These are phyloP conservation scores for Blastobotrys illinoisensis DNA, from an alignment of 1,139 yeast genomes.

Conservation along the genomic window DNA sequence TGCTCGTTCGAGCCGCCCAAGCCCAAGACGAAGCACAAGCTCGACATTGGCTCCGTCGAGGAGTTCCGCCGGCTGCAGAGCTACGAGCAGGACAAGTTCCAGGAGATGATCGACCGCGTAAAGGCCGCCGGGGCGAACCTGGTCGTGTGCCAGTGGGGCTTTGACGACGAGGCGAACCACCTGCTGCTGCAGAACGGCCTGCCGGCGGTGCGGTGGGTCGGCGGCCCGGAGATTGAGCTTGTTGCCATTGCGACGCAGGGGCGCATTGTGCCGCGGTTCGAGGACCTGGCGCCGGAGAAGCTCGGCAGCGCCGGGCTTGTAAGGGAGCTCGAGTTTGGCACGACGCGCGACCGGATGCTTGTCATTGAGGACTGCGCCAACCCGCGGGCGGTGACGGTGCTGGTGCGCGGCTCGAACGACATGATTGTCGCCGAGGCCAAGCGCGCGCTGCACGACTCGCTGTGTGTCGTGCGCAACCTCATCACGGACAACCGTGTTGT, in stretches of 20 bases:
- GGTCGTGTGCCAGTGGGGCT: conserved; percentile 99
- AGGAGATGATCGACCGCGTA: conserved; percentile 82
- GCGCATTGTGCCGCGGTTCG: conserved; percentile 94
- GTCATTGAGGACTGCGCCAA: conserved; percentile 88
- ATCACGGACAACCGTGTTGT: conserved; percentile 89
- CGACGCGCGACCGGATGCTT: conserved; percentile 93
- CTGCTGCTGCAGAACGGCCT: conserved; percentile 77
- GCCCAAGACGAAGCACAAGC: conserved; percentile 96
- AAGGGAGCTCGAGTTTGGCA: conserved; percentile 88
- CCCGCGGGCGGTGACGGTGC: conserved; percentile 87
- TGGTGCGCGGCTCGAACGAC: conserved; percentile 91
- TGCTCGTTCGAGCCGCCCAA: conserved; percentile 99
- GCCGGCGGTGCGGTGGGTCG: conserved; percentile 98
- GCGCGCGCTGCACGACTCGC: conserved; percentile 92
- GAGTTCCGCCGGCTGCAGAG: conserved; percentile 87
- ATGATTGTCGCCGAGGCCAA: conserved; percentile 97
- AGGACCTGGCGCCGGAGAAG: conserved; percentile 76
- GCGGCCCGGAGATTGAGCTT: conserved; percentile 93
- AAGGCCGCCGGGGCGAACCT: conserved; percentile 91
- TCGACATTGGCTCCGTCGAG: conserved; percentile 86
- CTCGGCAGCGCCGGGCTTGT: conserved; percentile 85
- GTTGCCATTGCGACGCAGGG: conserved; percentile 98
- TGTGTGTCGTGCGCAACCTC: conserved; percentile 95
- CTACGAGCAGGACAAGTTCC: conserved; percentile 86
- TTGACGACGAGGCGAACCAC: conserved; percentile 98